phyloP scores from a whole-genome alignment of 2,329 filamentous ascomycete genomes.

The Hymenoscyphus infarciens region DNA sequence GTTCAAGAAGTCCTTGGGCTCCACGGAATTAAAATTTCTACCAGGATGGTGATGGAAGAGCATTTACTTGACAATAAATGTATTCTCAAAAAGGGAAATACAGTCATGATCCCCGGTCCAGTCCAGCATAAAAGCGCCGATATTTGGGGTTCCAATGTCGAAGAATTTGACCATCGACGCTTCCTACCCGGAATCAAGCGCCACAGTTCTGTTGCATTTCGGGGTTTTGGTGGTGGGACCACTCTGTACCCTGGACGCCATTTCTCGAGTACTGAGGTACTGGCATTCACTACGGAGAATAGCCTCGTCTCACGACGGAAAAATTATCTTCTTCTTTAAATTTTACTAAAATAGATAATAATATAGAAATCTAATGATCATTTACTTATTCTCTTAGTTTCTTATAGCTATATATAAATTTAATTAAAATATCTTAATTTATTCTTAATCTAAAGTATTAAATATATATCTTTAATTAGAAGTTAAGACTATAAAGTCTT shows the following conservation, averaged over 20 bases:
- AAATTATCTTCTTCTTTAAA: no score
- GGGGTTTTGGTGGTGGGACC: slow-evolving; percentile 37
- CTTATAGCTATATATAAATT: no score
- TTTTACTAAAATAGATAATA: no score
- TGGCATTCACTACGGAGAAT: slow-evolving; percentile 35
- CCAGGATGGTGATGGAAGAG: slow-evolving; percentile 38
- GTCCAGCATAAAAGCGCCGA: slow-evolving; percentile 34
- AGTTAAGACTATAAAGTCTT: no score
- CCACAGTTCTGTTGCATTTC: slow-evolving; percentile 22
- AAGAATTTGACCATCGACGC: slow-evolving; percentile 36
- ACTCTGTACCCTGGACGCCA: slow-evolving; percentile 38
- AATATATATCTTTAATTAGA: no score
- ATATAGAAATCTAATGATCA: no score
- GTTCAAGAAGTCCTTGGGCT: slow-evolving; percentile 42
- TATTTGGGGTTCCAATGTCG: slow-evolving; percentile 35
- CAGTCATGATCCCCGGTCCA: slow-evolving; percentile 37
- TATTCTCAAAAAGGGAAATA: slow-evolving; percentile 37
- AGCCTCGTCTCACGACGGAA: no score
- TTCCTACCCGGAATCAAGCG: slow-evolving; percentile 29
- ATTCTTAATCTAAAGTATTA: no score
- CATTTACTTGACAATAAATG: slow-evolving; percentile 34
- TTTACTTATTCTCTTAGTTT: no score
- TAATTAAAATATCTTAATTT: no score
- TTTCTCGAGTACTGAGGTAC: slow-evolving; percentile 38
- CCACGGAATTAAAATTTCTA: slow-evolving; percentile 38